Base-by-base conservation (phyloP, 768 basidiomycete species). In the Boletellus sp. region DNA sequence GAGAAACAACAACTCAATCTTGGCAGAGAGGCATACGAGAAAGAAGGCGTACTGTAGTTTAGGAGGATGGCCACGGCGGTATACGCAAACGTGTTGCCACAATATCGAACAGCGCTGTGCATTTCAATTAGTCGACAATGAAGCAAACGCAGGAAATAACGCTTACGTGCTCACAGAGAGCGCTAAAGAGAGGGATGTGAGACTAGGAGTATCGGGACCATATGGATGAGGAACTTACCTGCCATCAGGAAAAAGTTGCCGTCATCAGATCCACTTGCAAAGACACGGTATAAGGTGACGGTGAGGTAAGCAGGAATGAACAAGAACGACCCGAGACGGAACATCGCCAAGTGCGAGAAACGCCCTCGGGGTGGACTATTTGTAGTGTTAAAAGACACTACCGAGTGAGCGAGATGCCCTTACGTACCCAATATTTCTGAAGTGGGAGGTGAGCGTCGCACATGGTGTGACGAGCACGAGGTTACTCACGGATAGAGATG, bases 301-400 rank as follows among this genome's bases (percentile, higher is more conserved):
- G 83, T 81, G 38, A 94, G 76, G 68, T 97, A 96, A 16, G 91
- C 83, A 3, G 94, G 94, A 54, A 97, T 85, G 70, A 92, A 96
- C 31, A 95, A 73, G 19, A 85, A 65, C 6, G 88, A 86, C 38
- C 92, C 92, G 15, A 94, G 72, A 43, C 92, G 85, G 78, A 92
- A 94, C 91, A 93, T 94, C 4, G 88, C 79, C 24, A 90, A 72
- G 63, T 90, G 89, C 3, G 88, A 90, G 65, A 88, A 90, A 40
- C 85, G 83, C 36, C 87, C 84, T 58, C 90, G 73, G 26, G 90
- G 90, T 61, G 89, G 89, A 5, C 86, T 90, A 57, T 46, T 39
- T 36, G 41, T 51, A 47, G 28, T 12, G 23, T 51, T 26, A 68
- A 38, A 47, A 41, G 51, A 35, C n/a, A 19, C 15, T 11, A 26